Evolutionary conservation across 352 stramenopile species (phyloP).

Genomic region (Phytophthora capsici): DNA sequence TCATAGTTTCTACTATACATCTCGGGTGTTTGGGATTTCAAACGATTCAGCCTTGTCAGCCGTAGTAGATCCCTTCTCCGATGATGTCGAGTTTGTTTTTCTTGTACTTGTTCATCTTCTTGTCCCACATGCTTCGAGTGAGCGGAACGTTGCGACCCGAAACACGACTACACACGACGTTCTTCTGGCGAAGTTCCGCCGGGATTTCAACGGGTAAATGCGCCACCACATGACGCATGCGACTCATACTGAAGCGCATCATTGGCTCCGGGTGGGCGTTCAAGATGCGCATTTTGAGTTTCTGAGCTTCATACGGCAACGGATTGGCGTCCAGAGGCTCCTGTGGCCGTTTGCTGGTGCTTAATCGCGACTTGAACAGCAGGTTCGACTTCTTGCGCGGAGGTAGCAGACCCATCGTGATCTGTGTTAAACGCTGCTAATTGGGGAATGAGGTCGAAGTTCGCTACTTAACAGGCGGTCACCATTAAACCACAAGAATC

Average conservation of each 20-base stretch:
- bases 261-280: conserved; percentile 47
- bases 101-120: conserved; percentile 51
- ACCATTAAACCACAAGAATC: conserved; percentile 16
- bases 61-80: conserved; percentile 49
- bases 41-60: conserved; percentile 14
- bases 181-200: conserved; percentile 42
- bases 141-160: conserved; percentile 64
- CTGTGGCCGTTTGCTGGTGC: conserved; percentile 8
- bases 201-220: conserved; percentile 59
- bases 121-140: conserved; percentile 71
- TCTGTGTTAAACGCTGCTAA: conserved; percentile 16
- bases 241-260: conserved; percentile 69
- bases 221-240: conserved; percentile 61
- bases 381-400: conserved; percentile 32
- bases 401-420: conserved; percentile 28
- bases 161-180: conserved; percentile 44
- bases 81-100: conserved; percentile 52
- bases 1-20: conserved; percentile 19
- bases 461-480: not conserved
- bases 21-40: not conserved
- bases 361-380: conserved; percentile 24
- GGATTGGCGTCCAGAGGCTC: conserved; percentile 5
- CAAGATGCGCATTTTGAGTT: conserved; percentile 69
- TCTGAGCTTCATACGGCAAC: conserved; percentile 52
- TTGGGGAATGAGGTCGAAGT: conserved; percentile 18